Percentiles rank a stretch among this genome's conserved stretches.
Conservation (phyloP, 2,329 filamentous ascomycete genomes). For the Fusarium sororula region DNA sequence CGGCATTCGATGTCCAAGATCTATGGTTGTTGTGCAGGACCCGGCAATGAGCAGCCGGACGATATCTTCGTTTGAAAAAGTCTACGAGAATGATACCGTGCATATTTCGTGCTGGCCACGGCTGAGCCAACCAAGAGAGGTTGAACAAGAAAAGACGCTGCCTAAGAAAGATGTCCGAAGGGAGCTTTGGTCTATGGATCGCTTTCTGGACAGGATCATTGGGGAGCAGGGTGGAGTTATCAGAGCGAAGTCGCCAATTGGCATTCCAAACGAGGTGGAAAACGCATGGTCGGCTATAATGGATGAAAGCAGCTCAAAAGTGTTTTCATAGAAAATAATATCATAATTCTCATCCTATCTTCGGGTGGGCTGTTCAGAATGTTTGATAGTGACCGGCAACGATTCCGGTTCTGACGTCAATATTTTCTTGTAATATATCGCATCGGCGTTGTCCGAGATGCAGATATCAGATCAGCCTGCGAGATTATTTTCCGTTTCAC, state of each 20-base stretch:
- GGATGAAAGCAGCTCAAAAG: neutral
- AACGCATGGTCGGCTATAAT: slow-evolving; percentile 22
- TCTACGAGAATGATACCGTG: fast-evolving
- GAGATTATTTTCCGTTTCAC: neutral
- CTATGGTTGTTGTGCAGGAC: slow-evolving; percentile 6
- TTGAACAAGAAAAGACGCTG: fast-evolving
- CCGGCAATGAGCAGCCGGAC: slow-evolving; percentile 21
- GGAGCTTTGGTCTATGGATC: slow-evolving; percentile 22
- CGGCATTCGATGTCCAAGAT: fast-evolving
- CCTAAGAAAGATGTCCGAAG: neutral
- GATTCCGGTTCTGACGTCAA: neutral
- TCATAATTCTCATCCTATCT: neutral
- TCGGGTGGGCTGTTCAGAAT: fast-evolving
- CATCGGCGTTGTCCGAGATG: slow-evolving; percentile 3
- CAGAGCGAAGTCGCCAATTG: neutral
- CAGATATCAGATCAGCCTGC: slow-evolving; percentile 19
- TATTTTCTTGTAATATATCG: neutral
- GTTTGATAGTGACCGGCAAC: neutral
- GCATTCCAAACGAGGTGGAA: slow-evolving; percentile 19
- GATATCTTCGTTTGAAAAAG: neutral
- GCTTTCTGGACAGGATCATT: slow-evolving; percentile 9
- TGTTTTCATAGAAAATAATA: neutral
- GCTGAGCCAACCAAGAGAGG: fast-evolving
- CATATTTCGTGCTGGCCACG: neutral
- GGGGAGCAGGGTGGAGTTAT: neutral